These are phyloP conservation scores for Collybiopsis confluens DNA, from an alignment of 768 basidiomycete genomes.

Conservation along the genomic window DNA sequence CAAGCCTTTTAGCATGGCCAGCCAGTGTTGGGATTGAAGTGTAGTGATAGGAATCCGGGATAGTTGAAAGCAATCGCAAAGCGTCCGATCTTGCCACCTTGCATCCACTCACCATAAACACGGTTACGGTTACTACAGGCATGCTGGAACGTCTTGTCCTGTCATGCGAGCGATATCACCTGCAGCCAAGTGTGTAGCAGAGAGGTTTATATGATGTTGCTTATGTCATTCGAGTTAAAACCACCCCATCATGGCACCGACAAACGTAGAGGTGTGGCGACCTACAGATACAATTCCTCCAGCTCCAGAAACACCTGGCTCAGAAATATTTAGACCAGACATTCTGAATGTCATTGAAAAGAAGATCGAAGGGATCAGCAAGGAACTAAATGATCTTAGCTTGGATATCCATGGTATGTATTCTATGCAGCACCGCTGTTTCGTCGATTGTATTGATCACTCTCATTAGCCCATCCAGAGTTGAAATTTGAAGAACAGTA, in stretches of 20 bases:
- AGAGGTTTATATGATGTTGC: too few species aligned
- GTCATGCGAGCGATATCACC: too few species aligned
- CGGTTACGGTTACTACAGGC: too few species aligned
- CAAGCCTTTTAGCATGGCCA: too few species aligned
- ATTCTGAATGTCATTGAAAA: conserved; percentile 58
- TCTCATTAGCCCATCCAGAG: conserved; percentile 59
- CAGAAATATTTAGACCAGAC: conserved; percentile 48
- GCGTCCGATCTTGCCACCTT: too few species aligned
- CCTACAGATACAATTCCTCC: conserved; percentile 24
- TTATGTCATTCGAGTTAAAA: too few species aligned
- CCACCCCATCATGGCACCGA: not conserved
- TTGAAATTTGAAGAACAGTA: conserved; percentile 65
- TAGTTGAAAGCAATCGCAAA: too few species aligned
- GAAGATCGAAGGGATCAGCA: conserved; percentile 48
- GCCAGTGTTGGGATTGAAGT: too few species aligned
- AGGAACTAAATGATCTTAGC: conserved; percentile 56
- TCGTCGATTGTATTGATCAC: not conserved
- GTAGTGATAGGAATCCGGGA: too few species aligned
- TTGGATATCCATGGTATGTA: conserved; percentile 66
- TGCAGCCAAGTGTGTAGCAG: too few species aligned
- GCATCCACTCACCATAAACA: too few species aligned
- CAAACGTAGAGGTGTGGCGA: conserved; percentile 32
- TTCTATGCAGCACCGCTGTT: not conserved
- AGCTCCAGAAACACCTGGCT: conserved; percentile 18
- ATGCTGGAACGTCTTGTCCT: too few species aligned